Base-by-base conservation (phyloP, 768 basidiomycete genomes). In the Leccinum subtestaceum region DNA sequence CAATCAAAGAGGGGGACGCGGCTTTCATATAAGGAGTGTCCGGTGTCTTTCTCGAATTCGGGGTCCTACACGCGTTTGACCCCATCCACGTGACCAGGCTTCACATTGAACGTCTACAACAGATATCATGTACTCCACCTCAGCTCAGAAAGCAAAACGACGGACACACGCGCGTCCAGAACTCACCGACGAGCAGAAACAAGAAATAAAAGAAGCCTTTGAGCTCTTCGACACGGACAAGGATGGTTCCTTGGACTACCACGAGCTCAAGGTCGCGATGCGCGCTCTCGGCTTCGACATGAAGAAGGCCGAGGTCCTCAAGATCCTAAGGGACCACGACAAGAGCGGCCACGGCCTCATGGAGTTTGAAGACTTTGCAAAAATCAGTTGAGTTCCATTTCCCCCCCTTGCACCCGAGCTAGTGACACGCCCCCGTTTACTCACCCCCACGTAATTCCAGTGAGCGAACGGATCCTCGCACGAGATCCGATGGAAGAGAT, bases 181-280 rank as follows among this genome's bases (percentile, higher is more conserved):
- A 61, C 85, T 94, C 54, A 82, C 87, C 9, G 92, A 94, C 48
- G 91, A 94, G 71, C 91, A 93, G 68, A 91, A 91, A 67, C 91
- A 94, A 67, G 97, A 99, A 75, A 95, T 98, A 56, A 95, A 95
- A 74, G 97, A 99, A 69, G 97, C 97, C 0, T 99, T 99, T 69
- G 96, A 98, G 74, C 87, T 99, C 56, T 99, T 99, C 71, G 97
- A 99, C 77, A 92, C 95, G 48, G 97, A 99, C 82, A 97, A 98
- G 79, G 97, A 99, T 70, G 93, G 93, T 34, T 86, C 83, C 53
- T 80, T 98, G 57, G 97, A 98, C 77, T 98, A 98, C 76, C 97
- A 99, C 77, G 97, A 99, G 72, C 83, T 98, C 67, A 99, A 98
- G 75, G 97, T 99, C 68, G 95, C 96, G 53, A 95, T 99, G 93